These are phyloP conservation scores for Coemansia erecta DNA, from an alignment of 192 early-diverging fungal species.

Conservation along the genomic window DNA sequence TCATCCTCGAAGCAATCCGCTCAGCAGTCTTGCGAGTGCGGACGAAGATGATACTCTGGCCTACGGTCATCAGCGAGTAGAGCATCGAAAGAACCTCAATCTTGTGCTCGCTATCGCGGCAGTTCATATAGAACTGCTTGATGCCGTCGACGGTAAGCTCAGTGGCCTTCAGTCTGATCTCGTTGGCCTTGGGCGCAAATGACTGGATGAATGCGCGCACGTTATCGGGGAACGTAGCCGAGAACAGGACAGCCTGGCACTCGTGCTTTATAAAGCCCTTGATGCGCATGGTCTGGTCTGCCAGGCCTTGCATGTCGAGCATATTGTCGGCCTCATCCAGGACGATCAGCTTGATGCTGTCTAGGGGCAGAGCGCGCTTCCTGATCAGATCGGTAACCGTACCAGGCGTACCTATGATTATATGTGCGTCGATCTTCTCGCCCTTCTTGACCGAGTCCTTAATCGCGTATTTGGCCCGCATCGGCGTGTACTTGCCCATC, in stretches of 20 bases:
- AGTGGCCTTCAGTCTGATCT: constrained; percentile 78
- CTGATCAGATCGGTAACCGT: constrained; percentile 78
- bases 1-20: constrained; percentile 70
- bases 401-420: constrained; percentile 94
- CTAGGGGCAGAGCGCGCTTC: constrained; percentile 60
- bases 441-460: constrained; percentile 63
- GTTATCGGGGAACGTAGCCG: constrained; percentile 85
- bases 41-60: constrained; percentile 97
- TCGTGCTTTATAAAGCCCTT: constrained; percentile 69
- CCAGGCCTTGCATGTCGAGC: constrained; percentile 82
- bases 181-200: constrained; percentile 85
- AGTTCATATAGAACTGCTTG: constrained; percentile 97
- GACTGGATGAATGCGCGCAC: constrained; percentile 74
- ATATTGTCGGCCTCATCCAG: constrained; percentile 99
- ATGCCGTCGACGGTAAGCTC: constrained; percentile 93
- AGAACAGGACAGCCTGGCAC: constrained; percentile 90
- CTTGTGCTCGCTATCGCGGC: constrained; percentile 76
- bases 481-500: constrained; percentile 88
- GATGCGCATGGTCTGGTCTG: constrained; percentile 82
- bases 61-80: constrained; percentile 83
- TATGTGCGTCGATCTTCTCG: constrained; percentile 67
- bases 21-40: constrained; percentile 83
- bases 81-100: constrained; percentile 67
- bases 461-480: constrained; percentile 74
- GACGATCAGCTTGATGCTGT: constrained; percentile 76